Conservation (phyloP, 169 alveolate genomes). For the Plasmodium gonderi region DNA sequence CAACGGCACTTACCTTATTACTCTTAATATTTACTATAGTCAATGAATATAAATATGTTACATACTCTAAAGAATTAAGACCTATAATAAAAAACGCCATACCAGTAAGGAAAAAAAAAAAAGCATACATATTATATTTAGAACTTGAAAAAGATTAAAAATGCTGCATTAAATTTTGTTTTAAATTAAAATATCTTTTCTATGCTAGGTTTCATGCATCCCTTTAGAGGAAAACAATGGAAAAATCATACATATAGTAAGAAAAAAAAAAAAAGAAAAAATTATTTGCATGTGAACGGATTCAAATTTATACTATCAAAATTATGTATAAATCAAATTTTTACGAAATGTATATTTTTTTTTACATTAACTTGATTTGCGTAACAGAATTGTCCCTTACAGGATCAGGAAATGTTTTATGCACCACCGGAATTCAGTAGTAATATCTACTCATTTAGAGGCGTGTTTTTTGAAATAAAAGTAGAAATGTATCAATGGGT, state of each 20-base stretch:
- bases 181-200: conserved; percentile 7
- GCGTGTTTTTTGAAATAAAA: conserved; percentile 83
- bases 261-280: neutral
- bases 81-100: conserved; percentile 73
- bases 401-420: conserved; percentile 77
- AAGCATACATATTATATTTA: neutral
- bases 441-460: conserved; percentile 83
- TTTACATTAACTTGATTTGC: neutral
- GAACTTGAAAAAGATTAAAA: too few relatives aligned
- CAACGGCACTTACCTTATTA: conserved; percentile 39
- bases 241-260: conserved; percentile 71
- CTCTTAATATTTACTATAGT: conserved; percentile 41
- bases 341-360: neutral
- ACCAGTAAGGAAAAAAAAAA: conserved; percentile 30
- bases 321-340: neutral
- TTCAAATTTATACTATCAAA: neutral
- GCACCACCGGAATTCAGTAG: conserved; percentile 85
- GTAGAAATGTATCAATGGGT: conserved; percentile 87
- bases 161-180: neutral
- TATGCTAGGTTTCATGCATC: conserved; percentile 61
- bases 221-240: conserved; percentile 72
- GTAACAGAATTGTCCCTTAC: conserved; percentile 80
- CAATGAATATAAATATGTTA: conserved; percentile 60
- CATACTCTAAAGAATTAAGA: conserved; percentile 68
- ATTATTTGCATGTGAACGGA: neutral